A percentile compares a stretch with the other conserved stretches of the same genome.
Conservation (phyloP, 371 early-diverging fungal genomes). For the Actinomucor elegans region DNA sequence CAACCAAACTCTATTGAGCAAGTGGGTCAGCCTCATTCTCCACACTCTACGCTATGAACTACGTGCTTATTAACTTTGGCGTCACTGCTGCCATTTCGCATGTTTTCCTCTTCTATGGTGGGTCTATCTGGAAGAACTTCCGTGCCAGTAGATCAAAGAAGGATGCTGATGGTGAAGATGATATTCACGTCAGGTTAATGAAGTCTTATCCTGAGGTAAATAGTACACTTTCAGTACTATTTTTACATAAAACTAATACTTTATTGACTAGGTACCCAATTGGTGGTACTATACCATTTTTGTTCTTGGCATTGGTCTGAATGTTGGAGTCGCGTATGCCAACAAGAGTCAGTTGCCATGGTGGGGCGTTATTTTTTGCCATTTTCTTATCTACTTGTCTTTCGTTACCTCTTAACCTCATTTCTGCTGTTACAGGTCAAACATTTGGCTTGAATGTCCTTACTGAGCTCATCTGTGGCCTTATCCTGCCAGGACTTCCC, state of each 20-base stretch:
- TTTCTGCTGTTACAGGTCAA: constrained; percentile 37
- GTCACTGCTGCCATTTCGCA: constrained; percentile 57
- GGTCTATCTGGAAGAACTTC: constrained; percentile 22
- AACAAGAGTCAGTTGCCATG: constrained; percentile 57
- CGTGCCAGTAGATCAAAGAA: background rate
- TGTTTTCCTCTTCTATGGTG: constrained; percentile 49
- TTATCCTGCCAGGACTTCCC: constrained; percentile 40
- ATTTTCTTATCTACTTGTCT: constrained; percentile 47
- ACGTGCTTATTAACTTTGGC: constrained; percentile 40
- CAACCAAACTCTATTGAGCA: constrained; percentile 36
- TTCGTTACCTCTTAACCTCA: constrained; percentile 39
- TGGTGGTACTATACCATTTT: constrained; percentile 77
- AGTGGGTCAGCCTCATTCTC: constrained; percentile 40
- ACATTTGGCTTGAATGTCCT: constrained; percentile 59
- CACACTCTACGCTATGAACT: constrained; percentile 24
- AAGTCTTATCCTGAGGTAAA: constrained; percentile 28
- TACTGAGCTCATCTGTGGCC: constrained; percentile 62
- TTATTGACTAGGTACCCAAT: constrained; percentile 49
- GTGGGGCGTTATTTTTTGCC: constrained; percentile 75
- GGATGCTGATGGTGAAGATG: background rate
- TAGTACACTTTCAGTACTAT: background rate
- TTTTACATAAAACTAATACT: background rate
- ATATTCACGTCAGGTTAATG: constrained; percentile 39
- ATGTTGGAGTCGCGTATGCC: constrained; percentile 62
- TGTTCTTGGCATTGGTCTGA: constrained; percentile 56